phyloP scores from a whole-genome alignment of 1,139 yeast genomes.

The Kodamaea plutei region DNA sequence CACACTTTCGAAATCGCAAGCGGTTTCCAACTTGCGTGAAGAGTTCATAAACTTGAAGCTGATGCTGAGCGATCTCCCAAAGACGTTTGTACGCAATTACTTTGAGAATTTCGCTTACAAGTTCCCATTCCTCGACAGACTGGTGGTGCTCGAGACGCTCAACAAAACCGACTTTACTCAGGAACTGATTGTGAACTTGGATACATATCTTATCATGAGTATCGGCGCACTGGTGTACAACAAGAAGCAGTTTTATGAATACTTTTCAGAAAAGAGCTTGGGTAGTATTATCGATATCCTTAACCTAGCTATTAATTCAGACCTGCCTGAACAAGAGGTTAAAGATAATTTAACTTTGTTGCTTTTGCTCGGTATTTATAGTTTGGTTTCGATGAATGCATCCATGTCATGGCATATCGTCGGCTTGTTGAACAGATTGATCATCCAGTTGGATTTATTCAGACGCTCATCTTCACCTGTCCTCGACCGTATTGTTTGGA shows the following conservation, averaged over 20 bases:
- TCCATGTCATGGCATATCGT: conserved; percentile 33
- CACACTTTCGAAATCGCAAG: too few relatives aligned
- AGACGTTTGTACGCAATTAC: conserved; percentile 28
- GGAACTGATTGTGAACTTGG: conserved; percentile 37
- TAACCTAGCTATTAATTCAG: conserved; percentile 24
- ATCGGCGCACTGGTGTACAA: conserved; percentile 40
- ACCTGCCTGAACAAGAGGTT: conserved; percentile 16
- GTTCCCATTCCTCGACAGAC: conserved; percentile 35
- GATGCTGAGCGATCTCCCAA: conserved; percentile 29
- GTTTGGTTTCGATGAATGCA: conserved; percentile 26
- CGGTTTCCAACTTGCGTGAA: too few relatives aligned
- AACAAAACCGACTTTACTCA: conserved; percentile 26
- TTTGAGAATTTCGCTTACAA: conserved; percentile 35
- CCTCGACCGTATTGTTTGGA: conserved; percentile 33
- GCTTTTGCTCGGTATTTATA: conserved; percentile 30
- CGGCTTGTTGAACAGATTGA: conserved; percentile 31
- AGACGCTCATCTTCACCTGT: conserved; percentile 7
- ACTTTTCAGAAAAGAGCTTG: conserved; percentile 31
- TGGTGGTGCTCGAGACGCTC: conserved; percentile 19
- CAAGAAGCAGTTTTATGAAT: conserved; percentile 20
- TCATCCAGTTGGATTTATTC: conserved; percentile 23
- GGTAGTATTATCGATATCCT: conserved; percentile 34
- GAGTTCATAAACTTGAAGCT: conserved; percentile 23
- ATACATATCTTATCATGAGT: conserved; percentile 35
- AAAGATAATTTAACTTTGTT: conserved; percentile 24